Evolutionary conservation across 495 filamentous ascomycete genomes (phyloP), one percentile per base, ranked within the genome.

Genomic region (Talaromyces wortmannii): DNA sequence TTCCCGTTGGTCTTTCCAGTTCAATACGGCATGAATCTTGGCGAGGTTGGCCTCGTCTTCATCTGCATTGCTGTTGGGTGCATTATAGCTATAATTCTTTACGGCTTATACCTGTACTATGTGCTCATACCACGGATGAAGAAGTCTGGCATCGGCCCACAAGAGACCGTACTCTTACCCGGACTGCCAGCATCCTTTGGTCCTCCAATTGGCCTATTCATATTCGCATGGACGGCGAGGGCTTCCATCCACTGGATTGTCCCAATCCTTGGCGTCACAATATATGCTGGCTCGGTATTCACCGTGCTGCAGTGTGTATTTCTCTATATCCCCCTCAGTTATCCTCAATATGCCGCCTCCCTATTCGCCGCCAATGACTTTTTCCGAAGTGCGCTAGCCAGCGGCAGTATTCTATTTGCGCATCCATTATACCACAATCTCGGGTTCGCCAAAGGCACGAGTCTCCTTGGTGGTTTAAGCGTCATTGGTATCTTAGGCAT

Each of bases 1-100:
- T 88, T 89, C 72, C 85, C 85, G 3, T 68, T 89, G n/a, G 83
- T 89, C 50, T 89, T 86, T 70, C 75, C 76, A 1, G 75, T 70
- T 53, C 72, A 78, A 55, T 88, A 88, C 70, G 64, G 66, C 61
- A 84, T 89, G 70, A 80, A 72, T 55, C 69, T 82, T 18, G 86
- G 86, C 47, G 58, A 80, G 56, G 68, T 79, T 54, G 85, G 86
- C 47, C 73, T 89, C 6, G 78, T 83, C 32, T 90, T 90, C 77
- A 68, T 83, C 3, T 78, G 80, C 58, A 76, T 88, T 58, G 64
- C 81, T 55, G 76, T 88, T 40, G 73, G 77, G 13, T 81, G 78
- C 60, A 49, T 81, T 36, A 52, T 88, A 50, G 78, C 74, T 33
- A 70, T 85, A 18, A 61, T 64, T 11, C 53, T 74, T 32, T 87